phyloP scores from a whole-genome alignment of 768 basidiomycete species.

The Phlebiopsis gigantea region DNA sequence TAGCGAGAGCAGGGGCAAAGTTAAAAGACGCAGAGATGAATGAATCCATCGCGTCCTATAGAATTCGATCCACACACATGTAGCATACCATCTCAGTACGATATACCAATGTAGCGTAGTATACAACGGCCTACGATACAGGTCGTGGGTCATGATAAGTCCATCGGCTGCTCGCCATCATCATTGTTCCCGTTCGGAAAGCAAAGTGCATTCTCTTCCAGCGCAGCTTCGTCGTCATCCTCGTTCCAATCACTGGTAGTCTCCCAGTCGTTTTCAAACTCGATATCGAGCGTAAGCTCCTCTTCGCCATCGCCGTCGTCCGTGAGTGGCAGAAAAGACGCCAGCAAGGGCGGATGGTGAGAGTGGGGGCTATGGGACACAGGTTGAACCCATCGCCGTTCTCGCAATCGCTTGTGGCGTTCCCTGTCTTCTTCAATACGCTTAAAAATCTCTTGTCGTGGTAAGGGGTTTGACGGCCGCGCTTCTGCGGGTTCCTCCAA shows the following conservation, averaged over 20 bases:
- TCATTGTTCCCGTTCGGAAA: slow-evolving; percentile 46
- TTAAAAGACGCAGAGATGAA: slow-evolving; percentile 8
- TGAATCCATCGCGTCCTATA: not conserved
- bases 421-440: slow-evolving; percentile 92
- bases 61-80: not conserved
- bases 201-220: slow-evolving; percentile 67
- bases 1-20: slow-evolving; percentile 9
- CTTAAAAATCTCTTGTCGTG: slow-evolving; percentile 66
- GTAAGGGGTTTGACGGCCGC: slow-evolving; percentile 21
- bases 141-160: slow-evolving; percentile 23
- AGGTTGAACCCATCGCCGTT: slow-evolving; percentile 89
- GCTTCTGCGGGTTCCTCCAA: slow-evolving; percentile 17
- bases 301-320: slow-evolving; percentile 48
- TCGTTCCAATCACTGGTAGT: slow-evolving; percentile 89
- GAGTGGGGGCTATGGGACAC: slow-evolving; percentile 47
- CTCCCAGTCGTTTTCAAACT: slow-evolving; percentile 90
- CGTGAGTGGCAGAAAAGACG: slow-evolving; percentile 56
- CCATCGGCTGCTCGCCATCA: slow-evolving; percentile 37
- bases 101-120: slow-evolving; percentile 12
- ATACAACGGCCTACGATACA: not conserved
- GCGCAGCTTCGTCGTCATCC: slow-evolving; percentile 73
- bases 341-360: slow-evolving; percentile 38
- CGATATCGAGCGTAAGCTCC: slow-evolving; percentile 67
- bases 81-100: slow-evolving; percentile 6
- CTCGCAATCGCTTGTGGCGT: slow-evolving; percentile 85